Base-by-base conservation (phyloP, 2,329 filamentous ascomycete species). In the Nigrospora oryzae region DNA sequence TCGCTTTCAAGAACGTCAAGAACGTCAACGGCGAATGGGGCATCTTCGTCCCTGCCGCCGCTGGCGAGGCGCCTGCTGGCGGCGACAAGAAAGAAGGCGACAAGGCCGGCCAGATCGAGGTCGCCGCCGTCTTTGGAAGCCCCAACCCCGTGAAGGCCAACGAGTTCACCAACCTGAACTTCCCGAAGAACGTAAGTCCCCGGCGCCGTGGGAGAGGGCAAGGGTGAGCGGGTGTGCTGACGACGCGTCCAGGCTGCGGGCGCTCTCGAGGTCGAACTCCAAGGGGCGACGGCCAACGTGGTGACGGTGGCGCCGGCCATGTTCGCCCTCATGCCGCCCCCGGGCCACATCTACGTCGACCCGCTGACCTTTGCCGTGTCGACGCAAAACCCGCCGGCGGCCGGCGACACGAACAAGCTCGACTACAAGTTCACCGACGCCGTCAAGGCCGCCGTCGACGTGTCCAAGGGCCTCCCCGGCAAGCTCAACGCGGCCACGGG, bases 21-120 rank as follows among this genome's bases (percentile, higher is more conserved):
- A 48, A 51, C 37, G 42, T 51, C 28, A 47, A 49, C 43, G 53
- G 53, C 15, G 53, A 56, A 34, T 56, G 52, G 47, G 53, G 43
- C 11, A 10, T 46, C 30, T 32, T 46, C 23, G 30, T 38, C 8
- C 13, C 44, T 5, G 44, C 42, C n/a, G 34, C 14, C 5, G 34
- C 34, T 12, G 34, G 4, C 34, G 34, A 36, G 34, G 34, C 13
- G 4, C 14, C 14, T 13, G 40, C 40, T 2, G 40, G 40, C 12
- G 40, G 40, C 3, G 40, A 42, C 3, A 36, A 42, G 31, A 35
- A 40, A 34, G 34, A 43, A 16, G 41, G 38, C 8, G 41, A 43
- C 8, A 43, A 49, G 34, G 42, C 36, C 2, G 47, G 45, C 12
- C 38, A 44, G 28, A 38, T 49, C 14, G 42, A 38, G 16, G 38